These are phyloP conservation scores for Linnemannia elongata DNA, from an alignment of 192 early-diverging fungal species.

Conservation along the genomic window DNA sequence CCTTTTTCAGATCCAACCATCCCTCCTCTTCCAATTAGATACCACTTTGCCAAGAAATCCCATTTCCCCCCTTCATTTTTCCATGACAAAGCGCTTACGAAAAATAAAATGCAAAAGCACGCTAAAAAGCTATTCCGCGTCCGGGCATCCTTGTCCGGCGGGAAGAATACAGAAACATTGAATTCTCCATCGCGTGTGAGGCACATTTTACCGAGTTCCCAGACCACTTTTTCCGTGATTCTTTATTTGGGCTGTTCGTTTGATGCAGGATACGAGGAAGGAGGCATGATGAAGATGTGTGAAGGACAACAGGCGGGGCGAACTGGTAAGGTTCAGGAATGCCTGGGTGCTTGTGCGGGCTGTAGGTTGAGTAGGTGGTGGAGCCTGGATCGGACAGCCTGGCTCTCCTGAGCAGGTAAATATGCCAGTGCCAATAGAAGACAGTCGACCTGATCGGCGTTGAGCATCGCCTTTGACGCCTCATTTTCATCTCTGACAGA, in stretches of 20 bases:
- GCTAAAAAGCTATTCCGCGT: neutral
- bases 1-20: neutral
- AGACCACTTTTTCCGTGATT: too few relatives aligned
- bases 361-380: neutral
- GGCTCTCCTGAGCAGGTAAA: conserved; percentile 33
- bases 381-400: conserved; percentile 29
- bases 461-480: conserved; percentile 2
- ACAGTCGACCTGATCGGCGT: conserved; percentile 14
- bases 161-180: too few relatives aligned
- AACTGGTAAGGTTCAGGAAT: neutral
- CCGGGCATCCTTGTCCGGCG: too few relatives aligned
- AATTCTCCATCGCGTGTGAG: too few relatives aligned
- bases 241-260: too few relatives aligned
- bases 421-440: conserved; percentile 9
- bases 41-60: neutral
- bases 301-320: too few relatives aligned
- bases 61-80: neutral
- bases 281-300: too few relatives aligned
- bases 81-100: neutral
- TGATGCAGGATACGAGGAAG: too few relatives aligned
- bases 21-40: neutral
- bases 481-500: neutral
- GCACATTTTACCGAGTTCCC: too few relatives aligned
- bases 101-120: neutral
- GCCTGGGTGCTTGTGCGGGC: neutral